Evolutionary conservation across 768 basidiomycete genomes (phyloP).

Genomic region (Mycena belliarum): DNA sequence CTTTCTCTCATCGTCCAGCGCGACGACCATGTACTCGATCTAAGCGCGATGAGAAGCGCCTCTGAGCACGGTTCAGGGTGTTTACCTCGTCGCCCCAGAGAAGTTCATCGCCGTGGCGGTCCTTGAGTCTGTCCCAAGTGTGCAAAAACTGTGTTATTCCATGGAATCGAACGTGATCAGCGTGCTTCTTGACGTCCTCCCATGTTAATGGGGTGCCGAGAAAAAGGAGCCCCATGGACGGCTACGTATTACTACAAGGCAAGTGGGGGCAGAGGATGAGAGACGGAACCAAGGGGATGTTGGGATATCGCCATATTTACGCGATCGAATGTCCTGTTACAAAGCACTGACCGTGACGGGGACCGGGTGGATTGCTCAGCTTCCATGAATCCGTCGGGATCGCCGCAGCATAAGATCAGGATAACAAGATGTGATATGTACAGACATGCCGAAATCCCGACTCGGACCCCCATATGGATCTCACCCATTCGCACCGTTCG

Average conservation of each 20-base stretch:
- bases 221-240: constrained; percentile 86
- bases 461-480: background rate
- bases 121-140: constrained; percentile 91
- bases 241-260: background rate
- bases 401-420: no score
- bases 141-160: constrained; percentile 95
- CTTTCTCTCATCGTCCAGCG: constrained; percentile 75
- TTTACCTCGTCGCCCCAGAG: constrained; percentile 98
- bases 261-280: background rate
- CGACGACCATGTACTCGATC: constrained; percentile 96
- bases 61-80: background rate
- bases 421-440: no score
- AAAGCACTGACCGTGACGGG: no score
- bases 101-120: constrained; percentile 85
- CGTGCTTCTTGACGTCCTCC: constrained; percentile 85
- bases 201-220: constrained; percentile 92
- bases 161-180: constrained; percentile 87
- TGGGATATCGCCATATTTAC: no score
- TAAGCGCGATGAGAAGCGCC: constrained; percentile 33
- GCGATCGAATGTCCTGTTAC: no score
- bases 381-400: no score
- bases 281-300: background rate
- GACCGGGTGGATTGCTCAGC: no score
- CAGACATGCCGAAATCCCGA: no score
- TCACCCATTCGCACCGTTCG: constrained; percentile 72